Base-by-base conservation (phyloP, 768 basidiomycete species). In the Leccinum uliginosum region DNA sequence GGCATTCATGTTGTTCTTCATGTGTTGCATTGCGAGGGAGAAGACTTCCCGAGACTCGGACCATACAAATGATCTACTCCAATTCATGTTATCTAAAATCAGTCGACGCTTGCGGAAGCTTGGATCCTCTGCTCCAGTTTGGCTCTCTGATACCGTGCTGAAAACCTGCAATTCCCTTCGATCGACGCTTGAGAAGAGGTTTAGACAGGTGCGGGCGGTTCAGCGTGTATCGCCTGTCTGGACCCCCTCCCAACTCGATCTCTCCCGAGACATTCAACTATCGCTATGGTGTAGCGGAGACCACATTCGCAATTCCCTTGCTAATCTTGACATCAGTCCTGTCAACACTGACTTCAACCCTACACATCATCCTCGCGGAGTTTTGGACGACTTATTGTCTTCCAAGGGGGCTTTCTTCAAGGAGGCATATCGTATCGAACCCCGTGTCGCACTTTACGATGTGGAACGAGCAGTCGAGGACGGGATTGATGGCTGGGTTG, bases 1-100 rank as follows among this genome's bases (percentile, higher is more conserved):
- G 53, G 10, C 34, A 2, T 83, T 83, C 65, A 75, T 82, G 62
- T 43, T 76, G 2, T 81, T 73, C 49, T 66, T 81, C 50, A 62
- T 76, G 34, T 60, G 72, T 6, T 38, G 59, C 23, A 54, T 71
- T 3, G 59, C 76, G 2, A 32, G 63, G 3, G 26, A 62, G 4
- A 70, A 67, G 4, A 50, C 67, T 0, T 48, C 55, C 3, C 10
- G 1, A 0, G 53, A 65, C n/a, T n/a, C n/a, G n/a, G n/a, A n/a
- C n/a, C n/a, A n/a, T n/a, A n/a, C n/a, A n/a, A 71, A 59, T 38
- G 67, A 76, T 34, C 2, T 71, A 8, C 63, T 76, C 6, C 66
- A 64, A 14, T 62, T 30, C 30, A 71, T 71, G 65, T 66, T 63
- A 1, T 47, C 62, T 12, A 73, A 73, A 23, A 61, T 67, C 43